These are phyloP conservation scores for Apiotrichum porosum DNA, from an alignment of 1,284 basidiomycete genomes.

Conservation along the genomic window DNA sequence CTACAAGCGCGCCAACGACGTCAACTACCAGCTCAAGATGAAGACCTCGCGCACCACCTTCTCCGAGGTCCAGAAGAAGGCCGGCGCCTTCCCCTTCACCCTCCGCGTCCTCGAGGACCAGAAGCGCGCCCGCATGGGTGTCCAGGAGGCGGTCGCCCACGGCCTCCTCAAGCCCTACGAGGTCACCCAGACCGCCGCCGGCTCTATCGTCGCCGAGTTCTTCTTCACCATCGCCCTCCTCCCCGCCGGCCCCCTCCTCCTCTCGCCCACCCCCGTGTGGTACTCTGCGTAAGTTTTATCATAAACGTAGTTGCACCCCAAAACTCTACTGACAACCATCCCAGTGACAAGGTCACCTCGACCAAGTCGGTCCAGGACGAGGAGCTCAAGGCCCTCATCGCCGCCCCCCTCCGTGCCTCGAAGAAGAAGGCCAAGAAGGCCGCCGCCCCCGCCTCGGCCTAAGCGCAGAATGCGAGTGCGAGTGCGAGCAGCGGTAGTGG, in stretches of 20 bases:
- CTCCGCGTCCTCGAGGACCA: conserved; percentile 90
- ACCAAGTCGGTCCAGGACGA: conserved; percentile 85
- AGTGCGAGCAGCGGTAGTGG: too few species aligned
- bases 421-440: conserved; percentile 91
- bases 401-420: conserved; percentile 74
- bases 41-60: conserved; percentile 93
- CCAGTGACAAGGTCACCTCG: conserved; percentile 61
- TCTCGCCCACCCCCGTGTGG: conserved; percentile 84
- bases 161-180: conserved; percentile 50
- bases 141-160: conserved; percentile 94
- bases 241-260: conserved; percentile 73
- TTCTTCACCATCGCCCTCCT: conserved; percentile 90
- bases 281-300: conserved; percentile 63
- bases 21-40: conserved; percentile 96
- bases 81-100: conserved; percentile 96
- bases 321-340: background rate
- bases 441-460: conserved; percentile 45
- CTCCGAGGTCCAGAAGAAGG: conserved; percentile 95
- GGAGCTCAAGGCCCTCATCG: conserved; percentile 70
- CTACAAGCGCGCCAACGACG: conserved; percentile 79
- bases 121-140: conserved; percentile 87
- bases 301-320: background rate
- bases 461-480: background rate
- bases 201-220: conserved; percentile 82
- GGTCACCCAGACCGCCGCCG: conserved; percentile 64